Base-by-base conservation (phyloP, 2,329 filamentous ascomycete species). In the Pseudofabraea citricarpa region DNA sequence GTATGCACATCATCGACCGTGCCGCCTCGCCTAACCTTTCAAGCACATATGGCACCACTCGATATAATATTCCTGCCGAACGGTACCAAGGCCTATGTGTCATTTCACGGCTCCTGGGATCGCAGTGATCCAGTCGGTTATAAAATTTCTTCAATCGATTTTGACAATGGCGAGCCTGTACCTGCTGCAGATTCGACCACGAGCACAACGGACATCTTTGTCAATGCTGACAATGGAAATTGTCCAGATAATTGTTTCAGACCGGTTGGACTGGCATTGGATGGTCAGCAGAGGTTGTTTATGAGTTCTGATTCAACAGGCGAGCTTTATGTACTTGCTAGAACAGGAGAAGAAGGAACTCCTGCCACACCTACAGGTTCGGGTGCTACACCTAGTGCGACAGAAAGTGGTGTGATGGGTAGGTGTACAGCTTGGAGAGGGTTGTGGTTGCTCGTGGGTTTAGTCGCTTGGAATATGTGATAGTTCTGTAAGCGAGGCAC, bases 101-200 rank as follows among this genome's bases (percentile, higher is more conserved):
- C 79, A 1, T 87, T 89, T 63, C 85, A 87, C 60, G 85, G 85
- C 12, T 83, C 77, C 61, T 88, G 84, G 81, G 35, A 83, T 81
- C 50, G 75, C 21, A 56, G 65, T 6, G 53, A 61, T 10, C 67
- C 71, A 1, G 62, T 66, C 1, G 74, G 73, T 26, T 78, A 78
- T 60, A 64, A 62, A 44, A 57, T 78, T 36, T 61, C 65, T 6
- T 50, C 55, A 12, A 46, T 75, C 24, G 39, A 54, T 6, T 78
- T 77, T 49, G 36, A 35, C 13, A 46, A 61, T 33, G 74, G 74
- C 23, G 58, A 65, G 40, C 75, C 75, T 7, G 49, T 57, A 2
- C 61, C 62, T 6, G 44, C 58, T 4, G 40, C 57, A 13, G 57
- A 62, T 52, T 79, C 73, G 62, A 73, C 56, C 18, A 65, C 63